Percentiles rank a stretch among this genome's conserved stretches.
Evolutionary conservation across 2,329 filamentous ascomycete genomes (phyloP).

Genomic region (Botrytis squamosa): DNA sequence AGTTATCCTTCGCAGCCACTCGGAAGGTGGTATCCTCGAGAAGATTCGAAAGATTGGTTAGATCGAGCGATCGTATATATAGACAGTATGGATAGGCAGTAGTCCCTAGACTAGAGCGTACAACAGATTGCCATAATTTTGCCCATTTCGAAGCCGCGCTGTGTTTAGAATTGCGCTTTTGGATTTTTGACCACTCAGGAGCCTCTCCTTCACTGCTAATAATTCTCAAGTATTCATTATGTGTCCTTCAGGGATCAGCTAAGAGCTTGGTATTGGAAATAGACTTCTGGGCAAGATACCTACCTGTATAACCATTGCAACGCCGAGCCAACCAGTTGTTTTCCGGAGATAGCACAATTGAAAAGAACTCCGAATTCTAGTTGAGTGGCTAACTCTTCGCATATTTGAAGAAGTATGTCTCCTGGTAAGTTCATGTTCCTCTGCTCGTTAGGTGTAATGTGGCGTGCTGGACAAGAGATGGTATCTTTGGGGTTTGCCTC

Average conservation of each 20-base stretch:
- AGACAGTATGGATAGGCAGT: slow-evolving; percentile 69
- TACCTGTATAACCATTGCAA: slow-evolving; percentile 64
- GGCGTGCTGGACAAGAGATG: background rate
- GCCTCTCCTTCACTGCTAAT: slow-evolving; percentile 45
- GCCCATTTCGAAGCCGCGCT: slow-evolving; percentile 51
- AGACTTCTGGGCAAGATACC: background rate
- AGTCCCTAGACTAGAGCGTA: slow-evolving; percentile 60
- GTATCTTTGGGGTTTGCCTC: background rate
- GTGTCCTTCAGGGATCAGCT: slow-evolving; percentile 43
- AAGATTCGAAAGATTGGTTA: slow-evolving; percentile 59
- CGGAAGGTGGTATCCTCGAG: slow-evolving; percentile 51
- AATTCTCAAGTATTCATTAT: slow-evolving; percentile 46
- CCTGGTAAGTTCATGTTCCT: slow-evolving; percentile 35
- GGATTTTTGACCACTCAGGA: slow-evolving; percentile 20
- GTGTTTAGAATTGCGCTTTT: slow-evolving; percentile 14
- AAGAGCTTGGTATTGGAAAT: slow-evolving; percentile 3
- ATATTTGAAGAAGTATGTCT: slow-evolving; percentile 61
- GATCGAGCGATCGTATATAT: slow-evolving; percentile 63
- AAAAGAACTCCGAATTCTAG: slow-evolving; percentile 61
- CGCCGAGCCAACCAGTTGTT: slow-evolving; percentile 56
- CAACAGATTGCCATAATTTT: slow-evolving; percentile 66
- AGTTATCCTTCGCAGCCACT: slow-evolving; percentile 35
- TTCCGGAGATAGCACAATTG: slow-evolving; percentile 55
- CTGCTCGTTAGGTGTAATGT: background rate
- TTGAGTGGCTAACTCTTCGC: slow-evolving; percentile 54